These are phyloP conservation scores for Ustilago curta DNA, from an alignment of 1,284 basidiomycete species.

Conservation along the genomic window DNA sequence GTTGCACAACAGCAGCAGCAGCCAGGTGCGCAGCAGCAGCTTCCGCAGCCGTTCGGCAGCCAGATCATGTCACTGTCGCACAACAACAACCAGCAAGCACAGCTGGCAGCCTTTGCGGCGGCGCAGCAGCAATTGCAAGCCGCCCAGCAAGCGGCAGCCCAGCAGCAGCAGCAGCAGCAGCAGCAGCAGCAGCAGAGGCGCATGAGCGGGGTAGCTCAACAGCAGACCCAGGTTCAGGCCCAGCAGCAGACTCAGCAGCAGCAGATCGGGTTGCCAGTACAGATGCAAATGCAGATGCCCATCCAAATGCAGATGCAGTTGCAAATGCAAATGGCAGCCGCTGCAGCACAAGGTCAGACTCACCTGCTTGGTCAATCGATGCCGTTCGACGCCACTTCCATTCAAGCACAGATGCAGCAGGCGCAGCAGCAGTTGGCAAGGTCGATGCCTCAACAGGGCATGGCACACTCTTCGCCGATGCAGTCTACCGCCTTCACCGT, in stretches of 20 bases:
- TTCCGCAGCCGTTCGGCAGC: conserved; percentile 42
- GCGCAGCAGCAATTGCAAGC: conserved; percentile 53
- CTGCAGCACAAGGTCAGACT: conserved; percentile 47
- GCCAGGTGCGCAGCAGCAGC: conserved; percentile 27
- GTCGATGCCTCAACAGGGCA: conserved; percentile 41
- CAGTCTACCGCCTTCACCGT: conserved; percentile 40
- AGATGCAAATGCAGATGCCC: conserved; percentile 49
- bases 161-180: conserved; percentile 37
- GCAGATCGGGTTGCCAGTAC: conserved; percentile 42
- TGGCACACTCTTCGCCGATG: conserved; percentile 49
- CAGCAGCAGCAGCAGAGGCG: conserved; percentile 32
- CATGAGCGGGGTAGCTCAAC: conserved; percentile 8
- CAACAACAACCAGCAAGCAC: conserved; percentile 44
- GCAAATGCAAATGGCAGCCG: conserved; percentile 53
- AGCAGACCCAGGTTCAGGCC: conserved; percentile 20
- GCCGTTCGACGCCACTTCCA: conserved; percentile 45
- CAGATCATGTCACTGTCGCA: conserved; percentile 46
- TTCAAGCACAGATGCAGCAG: conserved; percentile 48
- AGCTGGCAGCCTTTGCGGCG: conserved; percentile 44
- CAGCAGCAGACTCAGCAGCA: conserved; percentile 51
- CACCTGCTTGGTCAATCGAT: conserved; percentile 39
- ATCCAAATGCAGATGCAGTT: conserved; percentile 54
- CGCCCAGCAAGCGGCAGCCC: conserved; percentile 38
- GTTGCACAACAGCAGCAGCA: conserved; percentile 42
- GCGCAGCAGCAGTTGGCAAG: conserved; percentile 41